Conservation (phyloP, 73 alveolate species). For the Paramecium tetraurelia region DNA sequence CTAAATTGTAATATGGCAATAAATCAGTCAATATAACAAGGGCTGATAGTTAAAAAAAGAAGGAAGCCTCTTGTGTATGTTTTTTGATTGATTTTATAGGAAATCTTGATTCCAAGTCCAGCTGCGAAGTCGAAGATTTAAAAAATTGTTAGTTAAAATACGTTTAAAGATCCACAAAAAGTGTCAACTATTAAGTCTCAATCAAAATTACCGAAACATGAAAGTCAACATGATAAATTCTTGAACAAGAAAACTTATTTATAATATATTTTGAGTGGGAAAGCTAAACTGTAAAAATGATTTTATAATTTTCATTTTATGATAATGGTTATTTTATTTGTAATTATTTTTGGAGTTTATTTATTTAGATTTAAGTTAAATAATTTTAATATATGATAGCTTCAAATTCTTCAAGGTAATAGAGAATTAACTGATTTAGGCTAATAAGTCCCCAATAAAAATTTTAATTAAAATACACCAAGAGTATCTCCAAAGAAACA, state of each 20-base stretch:
- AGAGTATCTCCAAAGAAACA: neutral
- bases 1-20: conserved; percentile 17
- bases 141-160: neutral
- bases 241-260: conserved; percentile 8
- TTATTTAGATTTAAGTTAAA: neutral
- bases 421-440: neutral
- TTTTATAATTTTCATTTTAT: neutral
- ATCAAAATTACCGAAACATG: neutral
- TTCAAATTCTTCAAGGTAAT: neutral
- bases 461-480: neutral
- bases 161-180: neutral
- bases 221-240: conserved; percentile 27
- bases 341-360: neutral
- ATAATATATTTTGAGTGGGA: conserved; percentile 36
- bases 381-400: neutral
- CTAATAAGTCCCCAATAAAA: neutral
- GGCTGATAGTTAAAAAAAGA: conserved; percentile 33
- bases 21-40: conserved; percentile 35
- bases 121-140: neutral
- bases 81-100: neutral
- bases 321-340: neutral
- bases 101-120: conserved; percentile 5
- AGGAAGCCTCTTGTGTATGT: conserved; percentile 46
- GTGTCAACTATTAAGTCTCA: neutral
- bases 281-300: conserved; percentile 35